Conservation (phyloP, 1,139 yeast species). For the Saccharomycopsis hybrid region DNA sequence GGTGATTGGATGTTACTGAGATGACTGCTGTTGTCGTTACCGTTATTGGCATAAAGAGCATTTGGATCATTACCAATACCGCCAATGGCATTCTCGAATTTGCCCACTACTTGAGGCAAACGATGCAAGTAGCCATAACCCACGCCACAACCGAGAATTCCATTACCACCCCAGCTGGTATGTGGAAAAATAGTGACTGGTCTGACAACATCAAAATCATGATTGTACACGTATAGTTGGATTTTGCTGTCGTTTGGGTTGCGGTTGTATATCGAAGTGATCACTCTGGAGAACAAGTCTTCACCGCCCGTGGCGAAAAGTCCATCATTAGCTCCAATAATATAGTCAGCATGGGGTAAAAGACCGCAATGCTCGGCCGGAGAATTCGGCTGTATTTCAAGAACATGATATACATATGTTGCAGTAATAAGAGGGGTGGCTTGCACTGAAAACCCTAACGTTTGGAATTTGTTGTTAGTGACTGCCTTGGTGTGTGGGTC, state of each 20-base stretch:
- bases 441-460: slow-evolving; percentile 64
- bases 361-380: slow-evolving; percentile 86
- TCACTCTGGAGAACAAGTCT: slow-evolving; percentile 62
- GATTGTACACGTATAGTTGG: slow-evolving; percentile 77
- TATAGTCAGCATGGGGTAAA: slow-evolving; percentile 80
- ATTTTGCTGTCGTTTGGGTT: slow-evolving; percentile 31
- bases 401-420: slow-evolving; percentile 83
- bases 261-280: slow-evolving; percentile 53
- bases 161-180: slow-evolving; percentile 56
- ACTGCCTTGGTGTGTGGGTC: slow-evolving; percentile 7
- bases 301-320: slow-evolving; percentile 83
- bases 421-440: slow-evolving; percentile 72
- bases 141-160: slow-evolving; percentile 88
- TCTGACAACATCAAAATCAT: slow-evolving; percentile 75
- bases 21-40: neutral
- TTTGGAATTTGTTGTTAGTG: slow-evolving; percentile 27
- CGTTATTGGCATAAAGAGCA: too few species aligned
- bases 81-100: slow-evolving; percentile 11
- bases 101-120: slow-evolving; percentile 43
- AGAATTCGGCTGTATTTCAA: slow-evolving; percentile 66
- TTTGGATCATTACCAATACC: too few species aligned
- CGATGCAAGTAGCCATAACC: slow-evolving; percentile 89
- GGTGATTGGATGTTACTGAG: neutral
- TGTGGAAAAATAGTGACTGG: slow-evolving; percentile 77
- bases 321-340: slow-evolving; percentile 85